Conservation (phyloP, 805 yeast species). For the Ogataea pini region DNA sequence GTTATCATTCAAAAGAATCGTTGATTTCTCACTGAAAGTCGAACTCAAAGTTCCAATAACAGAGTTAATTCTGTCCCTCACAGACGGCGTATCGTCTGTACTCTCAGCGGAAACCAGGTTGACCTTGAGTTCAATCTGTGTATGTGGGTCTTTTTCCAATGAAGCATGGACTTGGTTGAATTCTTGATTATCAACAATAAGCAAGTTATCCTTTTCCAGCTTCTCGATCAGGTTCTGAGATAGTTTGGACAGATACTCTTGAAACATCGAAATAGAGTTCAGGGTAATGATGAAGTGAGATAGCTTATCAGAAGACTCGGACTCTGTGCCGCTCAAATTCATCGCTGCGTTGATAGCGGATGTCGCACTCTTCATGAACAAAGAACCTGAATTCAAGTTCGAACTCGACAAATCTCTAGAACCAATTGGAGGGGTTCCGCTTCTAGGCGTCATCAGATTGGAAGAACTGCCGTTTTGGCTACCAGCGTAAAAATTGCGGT, state of each 20-base stretch:
- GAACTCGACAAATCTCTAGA: slow-evolving; percentile 24
- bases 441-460: slow-evolving; percentile 29
- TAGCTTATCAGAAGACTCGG: slow-evolving; percentile 48
- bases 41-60: slow-evolving; percentile 25
- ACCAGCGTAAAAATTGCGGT: slow-evolving; percentile 10
- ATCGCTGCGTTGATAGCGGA: slow-evolving; percentile 39
- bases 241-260: slow-evolving; percentile 56
- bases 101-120: slow-evolving; percentile 19
- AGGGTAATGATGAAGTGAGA: slow-evolving; percentile 64
- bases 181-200: slow-evolving; percentile 36
- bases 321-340: slow-evolving; percentile 39
- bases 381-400: slow-evolving; percentile 24
- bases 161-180: slow-evolving; percentile 25
- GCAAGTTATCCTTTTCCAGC: slow-evolving; percentile 29
- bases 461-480: slow-evolving; percentile 28
- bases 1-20: slow-evolving; percentile 45
- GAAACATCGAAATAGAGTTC: slow-evolving; percentile 70
- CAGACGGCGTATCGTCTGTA: slow-evolving; percentile 23
- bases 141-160: slow-evolving; percentile 21
- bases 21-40: slow-evolving; percentile 30
- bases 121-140: slow-evolving; percentile 23
- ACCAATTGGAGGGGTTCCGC: slow-evolving; percentile 34
- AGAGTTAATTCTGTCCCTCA: slow-evolving; percentile 25
- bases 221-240: slow-evolving; percentile 41
- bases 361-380: slow-evolving; percentile 46